These are phyloP conservation scores for Nemania serpens DNA, from an alignment of 2,329 filamentous ascomycete genomes.

Conservation along the genomic window DNA sequence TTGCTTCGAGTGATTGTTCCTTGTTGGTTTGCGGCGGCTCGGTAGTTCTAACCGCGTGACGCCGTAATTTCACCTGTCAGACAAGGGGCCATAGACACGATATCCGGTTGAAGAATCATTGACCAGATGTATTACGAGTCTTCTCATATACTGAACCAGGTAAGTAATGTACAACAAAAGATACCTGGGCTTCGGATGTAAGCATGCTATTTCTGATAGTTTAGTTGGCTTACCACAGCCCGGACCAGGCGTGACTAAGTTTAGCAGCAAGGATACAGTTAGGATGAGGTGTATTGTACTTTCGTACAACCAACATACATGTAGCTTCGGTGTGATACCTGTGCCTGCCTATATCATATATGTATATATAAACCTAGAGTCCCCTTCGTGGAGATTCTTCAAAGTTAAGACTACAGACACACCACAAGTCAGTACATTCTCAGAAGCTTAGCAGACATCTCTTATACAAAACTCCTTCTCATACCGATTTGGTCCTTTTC, in stretches of 20 bases:
- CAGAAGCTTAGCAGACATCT: neutral
- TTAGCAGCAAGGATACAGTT: too few species aligned
- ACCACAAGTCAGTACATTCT: neutral
- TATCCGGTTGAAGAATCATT: neutral
- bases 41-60: too few species aligned
- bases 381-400: neutral
- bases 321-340: neutral
- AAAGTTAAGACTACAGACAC: constrained; percentile 1
- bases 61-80: neutral
- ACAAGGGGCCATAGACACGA: constrained; percentile 10
- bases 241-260: too few species aligned
- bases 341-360: constrained; percentile 2
- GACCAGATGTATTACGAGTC: constrained; percentile 9
- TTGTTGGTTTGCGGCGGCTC: neutral
- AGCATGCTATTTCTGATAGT: too few species aligned
- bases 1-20: constrained; percentile 7
- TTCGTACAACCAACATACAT: too few species aligned
- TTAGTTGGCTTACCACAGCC: too few species aligned
- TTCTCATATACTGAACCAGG: neutral
- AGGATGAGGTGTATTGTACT: too few species aligned
- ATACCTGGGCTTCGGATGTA: too few species aligned
- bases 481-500: neutral
- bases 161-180: too few species aligned
- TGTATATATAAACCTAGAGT: neutral
- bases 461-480: neutral